Conservation (phyloP, 352 stramenopile species). For the Phytophthora capsici region DNA sequence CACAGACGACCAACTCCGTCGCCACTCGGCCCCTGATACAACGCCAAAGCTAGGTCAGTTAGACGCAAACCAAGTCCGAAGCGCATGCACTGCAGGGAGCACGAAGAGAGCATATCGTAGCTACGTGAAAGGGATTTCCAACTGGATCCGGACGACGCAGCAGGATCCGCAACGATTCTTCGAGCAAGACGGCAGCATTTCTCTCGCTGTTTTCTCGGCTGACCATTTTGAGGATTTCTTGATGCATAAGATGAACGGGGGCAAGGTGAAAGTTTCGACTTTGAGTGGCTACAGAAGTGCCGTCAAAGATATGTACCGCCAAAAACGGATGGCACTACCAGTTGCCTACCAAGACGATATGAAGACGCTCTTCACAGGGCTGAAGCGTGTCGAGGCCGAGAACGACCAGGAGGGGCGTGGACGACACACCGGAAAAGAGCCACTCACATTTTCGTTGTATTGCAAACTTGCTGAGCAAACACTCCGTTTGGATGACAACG, state of each 20-base stretch:
- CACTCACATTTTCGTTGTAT: constrained; percentile 9
- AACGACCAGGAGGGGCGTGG: neutral
- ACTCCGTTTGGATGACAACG: neutral
- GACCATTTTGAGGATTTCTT: constrained; percentile 14
- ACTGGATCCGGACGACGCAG: constrained; percentile 3
- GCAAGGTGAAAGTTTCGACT: neutral
- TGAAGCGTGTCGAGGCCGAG: neutral
- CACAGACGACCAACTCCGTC: no score
- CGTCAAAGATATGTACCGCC: neutral
- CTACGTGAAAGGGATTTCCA: constrained; percentile 11
- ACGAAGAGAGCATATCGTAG: constrained; percentile 11
- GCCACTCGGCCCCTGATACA: no score
- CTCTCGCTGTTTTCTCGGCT: constrained; percentile 4
- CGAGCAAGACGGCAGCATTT: neutral
- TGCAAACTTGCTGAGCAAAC: neutral
- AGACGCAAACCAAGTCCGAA: neutral
- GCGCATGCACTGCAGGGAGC: neutral
- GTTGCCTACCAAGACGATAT: neutral
- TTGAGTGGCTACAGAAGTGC: neutral
- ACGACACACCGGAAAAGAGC: neutral
- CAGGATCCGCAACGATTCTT: neutral
- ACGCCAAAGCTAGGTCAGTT: neutral
- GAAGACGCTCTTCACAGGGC: neutral
- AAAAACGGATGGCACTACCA: neutral
- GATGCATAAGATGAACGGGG: constrained; percentile 6